A percentile compares a stretch with the other conserved stretches of the same genome.
phyloP scores from a whole-genome alignment of 495 filamentous ascomycete genomes.

The Lindgomyces ingoldianus region DNA sequence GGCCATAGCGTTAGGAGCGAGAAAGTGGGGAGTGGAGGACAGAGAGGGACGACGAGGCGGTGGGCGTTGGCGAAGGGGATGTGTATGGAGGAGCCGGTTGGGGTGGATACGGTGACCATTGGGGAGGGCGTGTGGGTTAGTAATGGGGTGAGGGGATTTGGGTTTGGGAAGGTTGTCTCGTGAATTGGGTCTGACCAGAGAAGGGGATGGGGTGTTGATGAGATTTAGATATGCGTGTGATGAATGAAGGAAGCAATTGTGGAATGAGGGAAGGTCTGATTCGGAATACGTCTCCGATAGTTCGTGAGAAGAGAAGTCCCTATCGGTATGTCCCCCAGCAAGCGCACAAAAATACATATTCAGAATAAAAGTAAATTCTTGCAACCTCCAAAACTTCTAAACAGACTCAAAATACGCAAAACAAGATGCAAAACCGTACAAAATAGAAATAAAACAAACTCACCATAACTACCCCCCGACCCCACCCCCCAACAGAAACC shows the following conservation, averaged over 20 bases:
- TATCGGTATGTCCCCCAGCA: no score
- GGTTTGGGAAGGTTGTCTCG: constrained; percentile 35
- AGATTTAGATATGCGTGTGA: neutral
- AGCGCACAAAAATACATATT: no score
- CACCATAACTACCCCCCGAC: neutral
- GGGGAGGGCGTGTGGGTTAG: constrained; percentile 83
- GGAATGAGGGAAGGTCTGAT: no score
- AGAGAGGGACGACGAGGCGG: constrained; percentile 76
- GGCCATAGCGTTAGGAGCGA: constrained; percentile 37
- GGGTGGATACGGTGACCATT: constrained; percentile 57
- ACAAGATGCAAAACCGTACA: no score
- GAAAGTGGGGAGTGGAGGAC: constrained; percentile 63
- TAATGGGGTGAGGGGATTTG: constrained; percentile 80
- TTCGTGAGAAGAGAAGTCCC: no score
- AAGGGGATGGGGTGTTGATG: neutral
- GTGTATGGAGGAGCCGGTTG: constrained; percentile 64
- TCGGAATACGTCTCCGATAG: no score
- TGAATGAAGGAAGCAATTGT: no score
- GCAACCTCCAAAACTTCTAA: no score
- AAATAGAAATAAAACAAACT: no score
- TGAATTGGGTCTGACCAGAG: neutral
- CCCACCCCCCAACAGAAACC: neutral
- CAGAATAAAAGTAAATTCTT: no score
- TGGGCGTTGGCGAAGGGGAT: constrained; percentile 69
- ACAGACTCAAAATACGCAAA: no score